phyloP scores from a whole-genome alignment of 176 grass and related monocot genomes.

The Carex parvula region DNA sequence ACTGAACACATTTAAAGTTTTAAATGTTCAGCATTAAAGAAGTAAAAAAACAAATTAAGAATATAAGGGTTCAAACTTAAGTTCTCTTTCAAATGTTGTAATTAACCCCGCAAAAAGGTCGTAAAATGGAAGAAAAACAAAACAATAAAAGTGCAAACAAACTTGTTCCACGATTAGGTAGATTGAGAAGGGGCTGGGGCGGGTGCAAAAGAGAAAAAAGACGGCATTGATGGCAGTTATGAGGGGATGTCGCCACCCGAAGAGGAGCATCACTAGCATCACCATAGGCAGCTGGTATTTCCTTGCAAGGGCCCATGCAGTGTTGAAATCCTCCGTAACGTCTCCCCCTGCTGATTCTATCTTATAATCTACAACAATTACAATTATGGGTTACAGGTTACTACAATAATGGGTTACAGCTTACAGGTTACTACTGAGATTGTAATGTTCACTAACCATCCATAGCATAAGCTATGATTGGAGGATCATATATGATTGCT shows the following conservation, averaged over 20 bases:
- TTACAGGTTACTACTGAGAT: neutral
- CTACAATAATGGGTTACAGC: neutral
- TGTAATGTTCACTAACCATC: constrained; percentile 43
- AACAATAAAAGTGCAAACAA: constrained; percentile 25
- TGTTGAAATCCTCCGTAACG: constrained; percentile 35
- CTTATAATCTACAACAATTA: constrained; percentile 9
- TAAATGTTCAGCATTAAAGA: constrained; percentile 5
- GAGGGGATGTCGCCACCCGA: constrained; percentile 63
- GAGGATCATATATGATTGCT: constrained; percentile 32
- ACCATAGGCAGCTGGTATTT: constrained; percentile 68
- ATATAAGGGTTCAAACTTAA: neutral
- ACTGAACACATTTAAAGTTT: constrained; percentile 38
- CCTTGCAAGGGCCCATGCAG: constrained; percentile 46
- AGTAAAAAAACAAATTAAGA: neutral
- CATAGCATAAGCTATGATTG: constrained; percentile 37
- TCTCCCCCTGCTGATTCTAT: neutral
- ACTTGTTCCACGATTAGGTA: constrained; percentile 85
- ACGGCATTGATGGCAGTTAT: constrained; percentile 53
- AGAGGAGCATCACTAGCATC: constrained; percentile 50
- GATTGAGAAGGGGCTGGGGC: constrained; percentile 65
- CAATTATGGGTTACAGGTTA: neutral
- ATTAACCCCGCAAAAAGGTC: neutral
- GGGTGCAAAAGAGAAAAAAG: constrained; percentile 77
- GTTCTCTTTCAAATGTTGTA: neutral
- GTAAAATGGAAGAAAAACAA: neutral